Conservation (phyloP, 164 flowering plant genomes). For the Macadamia integrifolia region DNA sequence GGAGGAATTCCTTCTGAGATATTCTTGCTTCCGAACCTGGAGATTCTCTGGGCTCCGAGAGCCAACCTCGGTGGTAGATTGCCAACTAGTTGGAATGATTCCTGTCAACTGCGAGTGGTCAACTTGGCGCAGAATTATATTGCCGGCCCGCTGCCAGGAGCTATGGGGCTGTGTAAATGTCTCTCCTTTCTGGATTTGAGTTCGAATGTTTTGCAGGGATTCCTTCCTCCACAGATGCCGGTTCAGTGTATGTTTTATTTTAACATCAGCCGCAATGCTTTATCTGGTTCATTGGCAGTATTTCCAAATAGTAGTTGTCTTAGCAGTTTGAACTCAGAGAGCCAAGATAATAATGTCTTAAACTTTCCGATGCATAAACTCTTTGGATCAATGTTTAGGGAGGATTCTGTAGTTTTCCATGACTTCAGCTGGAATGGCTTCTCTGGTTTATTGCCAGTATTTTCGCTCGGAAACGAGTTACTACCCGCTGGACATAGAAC, state of each 20-base stretch:
- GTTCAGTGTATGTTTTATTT: conserved; percentile 62
- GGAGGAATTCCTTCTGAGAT: conserved; percentile 50
- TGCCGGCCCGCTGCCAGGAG: conserved; percentile 37
- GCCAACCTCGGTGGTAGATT: conserved; percentile 56
- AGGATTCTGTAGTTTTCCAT: conserved; percentile 27
- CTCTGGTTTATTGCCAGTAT: conserved; percentile 36
- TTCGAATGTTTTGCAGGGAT: conserved; percentile 47
- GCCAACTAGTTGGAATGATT: conserved; percentile 35
- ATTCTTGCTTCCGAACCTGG: conserved; percentile 36
- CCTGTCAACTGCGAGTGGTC: conserved; percentile 40
- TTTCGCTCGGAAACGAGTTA: conserved; percentile 34
- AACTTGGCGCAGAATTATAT: conserved; percentile 59
- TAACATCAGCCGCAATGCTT: conserved; percentile 48
- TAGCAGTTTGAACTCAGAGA: conserved; percentile 8
- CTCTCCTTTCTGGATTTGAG: conserved; percentile 58
- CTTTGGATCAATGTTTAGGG: conserved; percentile 1
- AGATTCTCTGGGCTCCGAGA: conserved; percentile 73
- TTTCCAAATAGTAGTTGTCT: conserved; percentile 33
- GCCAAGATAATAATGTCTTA: conserved; percentile 12
- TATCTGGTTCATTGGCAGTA: conserved; percentile 43
- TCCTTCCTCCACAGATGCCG: conserved; percentile 34
- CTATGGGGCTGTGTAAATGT: conserved; percentile 42
- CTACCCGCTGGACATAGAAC: conserved; percentile 6
- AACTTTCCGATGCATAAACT: conserved; percentile 18
- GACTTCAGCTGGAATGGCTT: conserved; percentile 66